Base-by-base conservation (phyloP, 2,329 filamentous ascomycete species). In the Chaetomiaceae sp. region DNA sequence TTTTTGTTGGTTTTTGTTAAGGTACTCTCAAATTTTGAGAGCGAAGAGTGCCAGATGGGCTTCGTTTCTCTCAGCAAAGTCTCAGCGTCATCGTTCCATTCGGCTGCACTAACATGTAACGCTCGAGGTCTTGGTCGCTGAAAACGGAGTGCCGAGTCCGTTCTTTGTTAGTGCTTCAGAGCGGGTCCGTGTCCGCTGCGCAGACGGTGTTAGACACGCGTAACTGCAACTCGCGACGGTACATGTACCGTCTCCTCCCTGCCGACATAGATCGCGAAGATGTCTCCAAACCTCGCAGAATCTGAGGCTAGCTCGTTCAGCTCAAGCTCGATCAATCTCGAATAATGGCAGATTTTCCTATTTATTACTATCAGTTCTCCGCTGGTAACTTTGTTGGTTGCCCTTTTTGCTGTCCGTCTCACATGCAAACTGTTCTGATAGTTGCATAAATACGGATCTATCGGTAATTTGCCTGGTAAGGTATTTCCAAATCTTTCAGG, bases 1-100 rank as follows among this genome's bases (percentile, higher is more conserved):
- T 87, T 54, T 51, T 33, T 15, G 8, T 7, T 31, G n/a, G n/a
- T 31, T 7, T 27, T 47, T 7, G 15, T 34, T 14, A 11, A 25
- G 14, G 2, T 45, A 27, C 17, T 22, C 42, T 33, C 2, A n/a
- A 19, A 11, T 2, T 11, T 31, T 7, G 27, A 31, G 27, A 31
- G 25, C 11, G 15, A 8, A 11, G 40, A 2, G 9, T 31, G 8
- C 27, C 27, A 31, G 8, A 20, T 20, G 3, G 33, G 6, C 8
- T n/a, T 36, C n/a, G 6, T 11, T 4, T 36, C n/a, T 4, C 6
- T 17, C n/a, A n/a, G 14, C 6, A 36, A 2, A 29, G 29, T 40
- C 20, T 53, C 5, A 15, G 37, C 50, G 50, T 53, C 48, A 51
- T 51, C 22, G 29, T 19, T 27, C 27, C 14, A n/a, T n/a, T 40